Evolutionary conservation across 78 protist genomes (phyloP).

Genomic region (Neovahlkampfia damariscottae): DNA sequence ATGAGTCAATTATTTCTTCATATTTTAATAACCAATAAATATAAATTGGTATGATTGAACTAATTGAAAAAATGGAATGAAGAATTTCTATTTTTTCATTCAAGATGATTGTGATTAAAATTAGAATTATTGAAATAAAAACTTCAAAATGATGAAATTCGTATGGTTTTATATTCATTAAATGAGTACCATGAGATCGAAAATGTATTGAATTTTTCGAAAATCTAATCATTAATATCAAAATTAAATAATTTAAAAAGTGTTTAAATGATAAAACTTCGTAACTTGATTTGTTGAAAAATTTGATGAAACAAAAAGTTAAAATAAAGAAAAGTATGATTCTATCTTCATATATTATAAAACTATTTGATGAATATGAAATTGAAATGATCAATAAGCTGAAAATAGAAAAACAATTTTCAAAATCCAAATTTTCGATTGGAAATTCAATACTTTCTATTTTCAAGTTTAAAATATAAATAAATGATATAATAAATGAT

Average conservation of each 20-base stretch:
- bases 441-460: not conserved
- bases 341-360: not conserved
- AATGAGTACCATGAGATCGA: not conserved
- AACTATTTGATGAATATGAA: not conserved
- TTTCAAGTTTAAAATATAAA: not conserved
- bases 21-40: not conserved
- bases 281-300: not conserved
- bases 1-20: not conserved
- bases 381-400: not conserved
- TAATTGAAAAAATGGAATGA: not conserved
- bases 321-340: not conserved
- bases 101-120: not conserved
- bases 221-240: not conserved
- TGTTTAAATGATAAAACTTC: not conserved
- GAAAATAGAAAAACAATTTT: not conserved
- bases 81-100: not conserved
- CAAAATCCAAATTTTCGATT: not conserved
- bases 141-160: not conserved
- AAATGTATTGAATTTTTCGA: not conserved
- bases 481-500: not conserved
- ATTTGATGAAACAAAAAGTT: not conserved
- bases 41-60: not conserved
- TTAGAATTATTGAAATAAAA: not conserved
- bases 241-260: not conserved
- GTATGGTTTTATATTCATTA: not conserved